Evolutionary conservation across 257 asterid genomes (phyloP).

Genomic region (Fraxinus anomala): DNA sequence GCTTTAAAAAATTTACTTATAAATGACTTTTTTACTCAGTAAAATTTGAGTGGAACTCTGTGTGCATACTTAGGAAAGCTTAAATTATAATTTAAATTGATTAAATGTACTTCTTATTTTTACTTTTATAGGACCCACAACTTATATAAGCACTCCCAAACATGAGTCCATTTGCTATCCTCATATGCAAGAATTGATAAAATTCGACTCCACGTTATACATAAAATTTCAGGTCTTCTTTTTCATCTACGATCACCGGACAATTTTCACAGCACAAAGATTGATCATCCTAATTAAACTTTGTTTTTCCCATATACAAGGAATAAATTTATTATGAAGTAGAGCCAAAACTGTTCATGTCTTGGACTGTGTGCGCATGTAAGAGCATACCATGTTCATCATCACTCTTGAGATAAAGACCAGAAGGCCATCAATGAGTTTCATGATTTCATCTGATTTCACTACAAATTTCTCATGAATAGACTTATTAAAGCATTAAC

Average conservation of each 20-base stretch:
- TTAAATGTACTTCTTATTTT: neutral
- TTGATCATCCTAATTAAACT: neutral
- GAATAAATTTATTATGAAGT: too few relatives aligned
- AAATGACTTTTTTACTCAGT: neutral
- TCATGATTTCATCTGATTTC: slow-evolving; percentile 22
- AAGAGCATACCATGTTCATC: slow-evolving; percentile 20
- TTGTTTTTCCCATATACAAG: neutral
- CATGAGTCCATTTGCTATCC: too few relatives aligned
- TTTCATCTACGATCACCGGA: too few relatives aligned
- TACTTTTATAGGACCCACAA: too few relatives aligned
- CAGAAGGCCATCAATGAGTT: slow-evolving; percentile 34
- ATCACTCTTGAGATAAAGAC: slow-evolving; percentile 24
- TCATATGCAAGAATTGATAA: too few relatives aligned
- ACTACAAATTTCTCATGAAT: slow-evolving; percentile 23
- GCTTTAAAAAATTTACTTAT: neutral
- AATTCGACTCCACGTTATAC: too few relatives aligned
- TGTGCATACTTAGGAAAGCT: neutral
- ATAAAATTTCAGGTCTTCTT: too few relatives aligned
- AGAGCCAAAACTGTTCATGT: neutral
- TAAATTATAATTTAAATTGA: too few relatives aligned
- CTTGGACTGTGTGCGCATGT: slow-evolving; percentile 35
- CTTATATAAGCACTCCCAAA: too few relatives aligned
- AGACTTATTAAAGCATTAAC: slow-evolving; percentile 20
- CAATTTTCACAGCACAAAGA: too few relatives aligned
- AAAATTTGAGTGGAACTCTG: neutral